Base-by-base conservation (phyloP, 2,329 filamentous ascomycete genomes). In the Colletotrichum graminicola region DNA sequence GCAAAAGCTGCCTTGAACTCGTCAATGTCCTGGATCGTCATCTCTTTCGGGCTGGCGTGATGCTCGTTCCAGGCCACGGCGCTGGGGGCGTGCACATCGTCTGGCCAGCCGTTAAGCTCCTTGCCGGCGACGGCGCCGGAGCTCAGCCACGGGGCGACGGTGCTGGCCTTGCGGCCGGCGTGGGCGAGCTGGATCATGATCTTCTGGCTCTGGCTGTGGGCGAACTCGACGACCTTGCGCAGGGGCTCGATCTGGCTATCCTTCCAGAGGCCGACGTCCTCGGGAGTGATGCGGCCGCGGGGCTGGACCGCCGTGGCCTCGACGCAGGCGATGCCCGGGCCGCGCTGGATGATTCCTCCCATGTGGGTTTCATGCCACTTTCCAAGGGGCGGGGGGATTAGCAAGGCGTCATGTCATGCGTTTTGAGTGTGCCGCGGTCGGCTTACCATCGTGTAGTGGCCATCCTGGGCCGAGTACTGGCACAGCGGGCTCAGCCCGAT, bases 111-210 rank as follows among this genome's bases (percentile, higher is more conserved):
- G 62, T 78, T 76, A n/a, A 78, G 77, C 5, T 76, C 84, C 66
- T 84, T 80, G 0, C 81, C 82, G 0, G 91, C 89, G 23, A 87
- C 79, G 45, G 83, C 84, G 77, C 72, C 90, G 51, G 59, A 56
- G 45, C 75, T 77, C 11, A 93, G 78, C 89, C 90, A 93, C 0
- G 87, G 87, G 0, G 87, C 84, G 7, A 85, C 80, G 0, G 81
- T 84, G 61, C 80, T 84, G 0, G 86, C 86, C 76, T 89, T 89
- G 12, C 87, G 80, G 0, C 92, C 92, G 0, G 91, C 92, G 75
- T 94, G 92, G 0, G 82, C 91, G 3, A 94, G 82, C 78, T 93
- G 91, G 59, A 93, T 89, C n/a, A 85, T 91, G 70, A 93, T 90
- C 56, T 90, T 85, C 75, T 91, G 87, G 74, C 83, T 85, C 76